phyloP scores from a whole-genome alignment of 2,329 filamentous ascomycete genomes.

The Trichothecium roseum region DNA sequence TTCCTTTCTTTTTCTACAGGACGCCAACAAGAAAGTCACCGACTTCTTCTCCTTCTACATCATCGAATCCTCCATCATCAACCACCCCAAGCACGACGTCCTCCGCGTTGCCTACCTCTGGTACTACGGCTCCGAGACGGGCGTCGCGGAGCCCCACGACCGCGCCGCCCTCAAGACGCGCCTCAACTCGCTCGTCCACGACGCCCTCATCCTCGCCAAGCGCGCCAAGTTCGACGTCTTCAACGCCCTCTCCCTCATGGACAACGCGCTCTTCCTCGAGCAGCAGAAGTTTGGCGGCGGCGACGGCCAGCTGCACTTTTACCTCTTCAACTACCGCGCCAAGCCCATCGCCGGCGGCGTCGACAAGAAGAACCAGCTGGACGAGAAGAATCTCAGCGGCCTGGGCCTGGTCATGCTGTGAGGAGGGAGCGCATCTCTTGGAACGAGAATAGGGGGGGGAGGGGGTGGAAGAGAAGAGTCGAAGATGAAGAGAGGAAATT shows the following conservation, averaged over 20 bases:
- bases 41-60: conserved; percentile 98
- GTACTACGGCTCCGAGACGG: conserved; percentile 86
- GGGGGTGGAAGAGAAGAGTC: too few species aligned
- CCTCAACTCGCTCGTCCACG: conserved; percentile 69
- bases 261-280: conserved; percentile 88
- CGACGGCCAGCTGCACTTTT: conserved; percentile 92
- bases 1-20: conserved; percentile 17
- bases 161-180: conserved; percentile 60
- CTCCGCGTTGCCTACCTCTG: conserved; percentile 91
- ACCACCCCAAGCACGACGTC: conserved; percentile 63
- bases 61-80: conserved; percentile 86
- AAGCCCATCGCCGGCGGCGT: conserved; percentile 79
- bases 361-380: conserved; percentile 66
- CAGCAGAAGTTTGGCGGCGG: conserved; percentile 91
- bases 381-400: conserved; percentile 70
- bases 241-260: conserved; percentile 86
- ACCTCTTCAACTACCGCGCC: conserved; percentile 93
- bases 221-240: conserved; percentile 83
- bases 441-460: too few species aligned
- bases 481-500: too few species aligned
- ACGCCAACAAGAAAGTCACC: conserved; percentile 67
- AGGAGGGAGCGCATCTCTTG: too few species aligned
- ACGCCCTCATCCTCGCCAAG: conserved; percentile 83
- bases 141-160: conserved; percentile 48
- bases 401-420: conserved; percentile 76